phyloP scores from a whole-genome alignment of 2,329 filamentous ascomycete species.

The Colletotrichum sidae region DNA sequence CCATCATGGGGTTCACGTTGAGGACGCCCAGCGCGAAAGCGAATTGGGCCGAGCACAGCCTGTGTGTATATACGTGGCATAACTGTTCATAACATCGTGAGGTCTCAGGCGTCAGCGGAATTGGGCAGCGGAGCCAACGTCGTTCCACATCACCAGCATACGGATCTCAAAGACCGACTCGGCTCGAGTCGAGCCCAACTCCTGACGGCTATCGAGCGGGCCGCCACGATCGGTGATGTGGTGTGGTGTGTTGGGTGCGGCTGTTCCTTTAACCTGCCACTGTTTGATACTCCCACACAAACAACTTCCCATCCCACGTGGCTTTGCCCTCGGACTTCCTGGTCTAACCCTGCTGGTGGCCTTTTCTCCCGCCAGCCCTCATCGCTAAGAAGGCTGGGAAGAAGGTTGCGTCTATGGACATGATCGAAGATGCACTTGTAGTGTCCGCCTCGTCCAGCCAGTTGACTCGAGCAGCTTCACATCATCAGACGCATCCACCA shows the following conservation, averaged over 20 bases:
- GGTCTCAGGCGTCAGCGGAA: constrained; percentile 5
- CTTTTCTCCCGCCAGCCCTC: neutral
- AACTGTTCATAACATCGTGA: neutral
- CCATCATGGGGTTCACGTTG: too few species aligned
- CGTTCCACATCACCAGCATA: constrained; percentile 7
- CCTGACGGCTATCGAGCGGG: neutral
- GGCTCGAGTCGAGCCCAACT: neutral
- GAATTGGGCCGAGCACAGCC: neutral
- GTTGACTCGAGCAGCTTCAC: neutral
- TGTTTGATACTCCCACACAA: constrained; percentile 10
- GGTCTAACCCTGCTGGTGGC: too few species aligned
- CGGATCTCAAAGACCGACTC: neutral
- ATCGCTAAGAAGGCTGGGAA: too few species aligned
- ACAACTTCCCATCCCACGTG: neutral
- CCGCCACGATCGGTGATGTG: constrained; percentile 13
- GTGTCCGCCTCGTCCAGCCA: too few species aligned
- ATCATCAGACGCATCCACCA: constrained; percentile 8
- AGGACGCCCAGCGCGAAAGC: neutral
- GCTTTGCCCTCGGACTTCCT: neutral
- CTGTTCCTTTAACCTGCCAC: constrained; percentile 4
- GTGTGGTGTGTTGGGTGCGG: neutral
- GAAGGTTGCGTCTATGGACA: too few species aligned
- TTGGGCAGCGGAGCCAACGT: neutral
- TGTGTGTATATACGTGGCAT: neutral
- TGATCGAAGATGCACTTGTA: too few species aligned